Evolutionary conservation across 805 yeast species (phyloP).

Genomic region (Pichia membranifaciens): DNA sequence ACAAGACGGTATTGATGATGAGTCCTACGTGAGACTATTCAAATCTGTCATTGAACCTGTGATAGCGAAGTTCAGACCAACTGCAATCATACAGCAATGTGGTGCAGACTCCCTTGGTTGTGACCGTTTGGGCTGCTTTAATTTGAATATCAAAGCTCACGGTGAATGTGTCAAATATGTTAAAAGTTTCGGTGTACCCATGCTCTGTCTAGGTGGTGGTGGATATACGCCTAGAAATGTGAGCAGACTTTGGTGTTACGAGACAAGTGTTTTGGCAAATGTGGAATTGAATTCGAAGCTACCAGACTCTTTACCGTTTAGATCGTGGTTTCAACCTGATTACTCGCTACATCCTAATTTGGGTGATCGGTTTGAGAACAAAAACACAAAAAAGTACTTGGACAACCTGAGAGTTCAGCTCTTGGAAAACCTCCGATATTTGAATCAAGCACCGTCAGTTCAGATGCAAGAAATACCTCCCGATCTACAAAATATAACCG

Average conservation of each 20-base stretch:
- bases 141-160: slow-evolving; percentile 85
- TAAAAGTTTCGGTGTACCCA: slow-evolving; percentile 83
- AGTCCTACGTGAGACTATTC: slow-evolving; percentile 65
- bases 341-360: slow-evolving; percentile 78
- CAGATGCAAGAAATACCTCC: slow-evolving; percentile 91
- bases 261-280: slow-evolving; percentile 83
- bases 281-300: slow-evolving; percentile 69
- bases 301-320: slow-evolving; percentile 70
- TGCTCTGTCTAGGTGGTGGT: slow-evolving; percentile 93
- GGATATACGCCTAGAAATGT: slow-evolving; percentile 97
- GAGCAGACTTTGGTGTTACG: slow-evolving; percentile 91
- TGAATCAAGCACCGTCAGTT: slow-evolving; percentile 92
- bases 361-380: slow-evolving; percentile 79
- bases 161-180: slow-evolving; percentile 92
- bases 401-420: slow-evolving; percentile 73
- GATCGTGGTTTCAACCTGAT: slow-evolving; percentile 86
- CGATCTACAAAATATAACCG: slow-evolving; percentile 36
- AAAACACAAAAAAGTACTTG: slow-evolving; percentile 73
- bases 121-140: slow-evolving; percentile 91
- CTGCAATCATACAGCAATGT: slow-evolving; percentile 91
- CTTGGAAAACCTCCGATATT: slow-evolving; percentile 70
- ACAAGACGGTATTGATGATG: slow-evolving; percentile 94
- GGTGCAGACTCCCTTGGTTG: slow-evolving; percentile 96
- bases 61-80: slow-evolving; percentile 86
- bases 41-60: slow-evolving; percentile 88